These are phyloP conservation scores for Curvularia spicifera DNA, from an alignment of 2,329 filamentous ascomycete species.

Conservation along the genomic window DNA sequence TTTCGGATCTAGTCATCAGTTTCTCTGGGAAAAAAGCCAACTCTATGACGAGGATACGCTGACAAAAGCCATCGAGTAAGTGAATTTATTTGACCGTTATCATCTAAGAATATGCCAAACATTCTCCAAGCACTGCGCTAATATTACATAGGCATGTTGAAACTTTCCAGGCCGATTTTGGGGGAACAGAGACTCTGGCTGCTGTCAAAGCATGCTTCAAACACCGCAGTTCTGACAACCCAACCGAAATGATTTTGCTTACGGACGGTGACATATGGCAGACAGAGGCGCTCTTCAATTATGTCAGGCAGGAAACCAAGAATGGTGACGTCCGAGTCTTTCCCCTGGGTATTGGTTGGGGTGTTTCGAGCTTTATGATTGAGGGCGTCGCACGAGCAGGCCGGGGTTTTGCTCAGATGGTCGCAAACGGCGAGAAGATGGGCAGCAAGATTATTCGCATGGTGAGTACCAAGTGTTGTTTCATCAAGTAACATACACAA, in stretches of 20 bases:
- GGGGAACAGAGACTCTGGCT: constrained; percentile 5
- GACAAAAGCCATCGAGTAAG: constrained; percentile 1
- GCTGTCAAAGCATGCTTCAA: constrained; percentile 8
- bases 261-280: constrained; percentile 14
- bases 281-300: constrained; percentile 5
- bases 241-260: constrained; percentile 12
- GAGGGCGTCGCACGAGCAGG: constrained; percentile 14
- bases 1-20: background rate
- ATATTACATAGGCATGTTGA: background rate
- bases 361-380: constrained; percentile 10
- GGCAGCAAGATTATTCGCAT: constrained; percentile 15
- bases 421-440: constrained; percentile 8
- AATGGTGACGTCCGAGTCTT: constrained; percentile 10
- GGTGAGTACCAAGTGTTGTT: background rate
- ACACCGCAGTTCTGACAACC: background rate
- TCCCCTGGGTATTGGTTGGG: constrained; percentile 9
- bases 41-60: constrained; percentile 5
- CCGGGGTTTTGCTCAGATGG: constrained; percentile 14
- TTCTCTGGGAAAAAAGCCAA: constrained; percentile 7
- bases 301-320: background rate
- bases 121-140: background rate
- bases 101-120: background rate
- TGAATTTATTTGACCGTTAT: background rate
- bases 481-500: background rate
- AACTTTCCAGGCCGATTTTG: constrained; percentile 2